Evolutionary conservation across 768 basidiomycete species (phyloP).

Genomic region (Suillus sp.): DNA sequence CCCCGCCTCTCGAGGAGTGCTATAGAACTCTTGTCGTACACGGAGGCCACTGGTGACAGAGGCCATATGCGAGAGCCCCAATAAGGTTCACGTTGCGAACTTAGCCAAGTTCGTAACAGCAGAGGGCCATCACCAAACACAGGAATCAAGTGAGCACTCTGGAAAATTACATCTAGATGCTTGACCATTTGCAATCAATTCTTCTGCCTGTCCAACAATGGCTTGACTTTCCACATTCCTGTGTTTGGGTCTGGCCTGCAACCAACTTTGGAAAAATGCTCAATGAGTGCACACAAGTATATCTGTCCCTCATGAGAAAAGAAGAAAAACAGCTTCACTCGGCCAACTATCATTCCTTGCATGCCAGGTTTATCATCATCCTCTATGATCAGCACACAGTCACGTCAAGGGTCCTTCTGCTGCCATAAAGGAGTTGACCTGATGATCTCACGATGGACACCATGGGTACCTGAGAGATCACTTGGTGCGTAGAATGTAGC

Average conservation of each 20-base stretch:
- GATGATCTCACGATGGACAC: slow-evolving; percentile 21
- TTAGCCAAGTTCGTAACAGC: too few relatives aligned
- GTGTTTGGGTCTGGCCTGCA: slow-evolving; percentile 26
- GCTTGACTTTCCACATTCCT: slow-evolving; percentile 16
- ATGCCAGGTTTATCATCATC: slow-evolving; percentile 26
- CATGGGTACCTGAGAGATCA: not conserved
- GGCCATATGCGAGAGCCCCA: too few relatives aligned
- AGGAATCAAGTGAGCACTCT: slow-evolving; percentile 35
- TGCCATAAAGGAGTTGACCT: slow-evolving; percentile 20
- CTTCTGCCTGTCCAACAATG: not conserved
- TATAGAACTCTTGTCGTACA: too few relatives aligned
- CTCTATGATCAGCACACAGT: slow-evolving; percentile 27
- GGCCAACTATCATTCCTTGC: slow-evolving; percentile 24
- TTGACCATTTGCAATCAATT: slow-evolving; percentile 24
- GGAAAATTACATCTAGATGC: slow-evolving; percentile 33
- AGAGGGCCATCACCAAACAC: slow-evolving; percentile 26
- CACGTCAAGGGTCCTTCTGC: slow-evolving; percentile 8
- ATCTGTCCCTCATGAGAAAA: slow-evolving; percentile 20
- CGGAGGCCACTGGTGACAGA: too few relatives aligned
- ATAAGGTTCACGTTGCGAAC: too few relatives aligned
- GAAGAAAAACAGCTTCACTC: slow-evolving; percentile 32
- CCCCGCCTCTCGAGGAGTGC: too few relatives aligned
- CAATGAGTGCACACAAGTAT: slow-evolving; percentile 34
- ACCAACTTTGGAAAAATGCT: slow-evolving; percentile 29
- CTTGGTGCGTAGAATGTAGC: too few relatives aligned